Conservation (phyloP, 2,329 filamentous ascomycete genomes). For the Sclerotinia trifoliorum region DNA sequence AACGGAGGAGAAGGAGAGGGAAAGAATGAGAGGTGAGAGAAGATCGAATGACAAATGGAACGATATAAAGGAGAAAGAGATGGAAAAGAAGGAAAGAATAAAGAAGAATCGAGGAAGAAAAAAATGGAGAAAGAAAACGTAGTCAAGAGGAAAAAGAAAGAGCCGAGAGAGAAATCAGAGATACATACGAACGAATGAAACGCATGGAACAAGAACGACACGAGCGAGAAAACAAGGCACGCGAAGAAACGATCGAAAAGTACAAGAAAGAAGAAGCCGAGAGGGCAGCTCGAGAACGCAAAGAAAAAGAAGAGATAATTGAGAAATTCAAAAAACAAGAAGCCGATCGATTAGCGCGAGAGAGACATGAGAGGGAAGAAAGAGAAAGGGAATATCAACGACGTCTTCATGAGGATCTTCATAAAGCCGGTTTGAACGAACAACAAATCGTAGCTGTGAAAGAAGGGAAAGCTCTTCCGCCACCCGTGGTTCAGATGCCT, state of each 20-base stretch:
- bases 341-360: slow-evolving; percentile 43
- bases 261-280: slow-evolving; percentile 38
- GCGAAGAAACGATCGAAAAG: slow-evolving; percentile 50
- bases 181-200: slow-evolving; percentile 42
- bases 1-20: background rate
- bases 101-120: slow-evolving; percentile 19
- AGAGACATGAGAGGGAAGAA: slow-evolving; percentile 51
- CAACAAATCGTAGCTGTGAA: slow-evolving; percentile 58
- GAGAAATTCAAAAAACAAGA: slow-evolving; percentile 44
- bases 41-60: slow-evolving; percentile 8
- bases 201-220: slow-evolving; percentile 43
- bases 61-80: slow-evolving; percentile 10
- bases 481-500: background rate
- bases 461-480: slow-evolving; percentile 38
- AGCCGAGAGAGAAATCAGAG: slow-evolving; percentile 37
- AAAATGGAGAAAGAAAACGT: slow-evolving; percentile 13
- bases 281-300: slow-evolving; percentile 36
- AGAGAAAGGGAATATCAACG: slow-evolving; percentile 44
- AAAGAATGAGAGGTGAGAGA: slow-evolving; percentile 15
- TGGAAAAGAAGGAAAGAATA: background rate
- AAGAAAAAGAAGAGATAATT: slow-evolving; percentile 42
- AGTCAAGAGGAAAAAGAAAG: slow-evolving; percentile 41
- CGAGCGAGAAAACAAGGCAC: slow-evolving; percentile 50
- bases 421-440: slow-evolving; percentile 58
- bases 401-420: slow-evolving; percentile 56